Conservation (phyloP, 176 grass and related monocot species). For the Chrysopogon serrulatus region DNA sequence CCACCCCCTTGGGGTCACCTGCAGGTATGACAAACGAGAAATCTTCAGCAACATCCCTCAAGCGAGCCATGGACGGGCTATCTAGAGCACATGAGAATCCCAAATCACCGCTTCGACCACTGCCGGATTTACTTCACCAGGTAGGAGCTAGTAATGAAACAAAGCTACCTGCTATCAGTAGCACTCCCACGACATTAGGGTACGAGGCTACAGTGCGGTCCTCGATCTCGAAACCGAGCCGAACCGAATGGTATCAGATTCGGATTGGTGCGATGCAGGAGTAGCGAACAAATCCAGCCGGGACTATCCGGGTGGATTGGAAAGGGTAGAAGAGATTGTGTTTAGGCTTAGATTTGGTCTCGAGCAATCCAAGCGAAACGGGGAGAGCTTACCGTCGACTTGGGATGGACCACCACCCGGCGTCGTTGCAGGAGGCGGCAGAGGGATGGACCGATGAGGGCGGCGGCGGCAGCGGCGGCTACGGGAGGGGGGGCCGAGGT, state of each 20-base stretch:
- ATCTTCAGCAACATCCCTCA: conserved; percentile 4
- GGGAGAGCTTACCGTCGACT: background rate
- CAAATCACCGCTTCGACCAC: background rate
- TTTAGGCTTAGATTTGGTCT: background rate
- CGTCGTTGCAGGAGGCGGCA: background rate
- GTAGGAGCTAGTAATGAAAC: background rate
- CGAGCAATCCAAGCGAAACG: background rate
- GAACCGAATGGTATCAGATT: background rate
- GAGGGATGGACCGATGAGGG: background rate
- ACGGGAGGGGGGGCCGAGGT: too few species aligned
- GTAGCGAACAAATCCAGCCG: background rate
- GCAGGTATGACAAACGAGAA: background rate
- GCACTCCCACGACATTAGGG: background rate
- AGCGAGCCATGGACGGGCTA: background rate
- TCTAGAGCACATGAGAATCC: background rate
- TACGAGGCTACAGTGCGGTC: background rate
- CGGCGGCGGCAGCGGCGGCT: background rate
- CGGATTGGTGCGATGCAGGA: background rate
- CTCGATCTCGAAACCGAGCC: background rate
- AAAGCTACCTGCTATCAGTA: background rate
- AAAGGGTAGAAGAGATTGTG: background rate
- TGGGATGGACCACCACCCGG: background rate
- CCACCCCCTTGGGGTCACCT: conserved; percentile 14
- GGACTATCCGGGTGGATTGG: background rate
- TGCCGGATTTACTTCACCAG: background rate